A percentile compares a stretch with the other conserved stretches of the same genome.
These are phyloP conservation scores for Colletotrichum phormii DNA, from an alignment of 2,329 filamentous ascomycete species.

Conservation along the genomic window DNA sequence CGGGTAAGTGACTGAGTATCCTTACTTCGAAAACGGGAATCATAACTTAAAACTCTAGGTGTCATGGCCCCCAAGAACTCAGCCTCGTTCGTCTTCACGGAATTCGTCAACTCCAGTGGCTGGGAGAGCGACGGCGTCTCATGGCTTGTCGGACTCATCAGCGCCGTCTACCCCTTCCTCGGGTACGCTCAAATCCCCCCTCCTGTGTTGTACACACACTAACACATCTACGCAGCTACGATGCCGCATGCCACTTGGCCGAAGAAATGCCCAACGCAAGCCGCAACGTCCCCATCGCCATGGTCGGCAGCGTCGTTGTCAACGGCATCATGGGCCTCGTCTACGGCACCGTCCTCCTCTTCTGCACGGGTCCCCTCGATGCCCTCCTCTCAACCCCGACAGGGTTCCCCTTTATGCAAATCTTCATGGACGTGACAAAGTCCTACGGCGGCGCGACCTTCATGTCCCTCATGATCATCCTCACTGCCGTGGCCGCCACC, in stretches of 20 bases:
- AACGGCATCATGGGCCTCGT: constrained; percentile 59
- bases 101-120: constrained; percentile 47
- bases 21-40: not conserved
- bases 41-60: constrained; percentile 19
- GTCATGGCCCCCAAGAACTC: constrained; percentile 47
- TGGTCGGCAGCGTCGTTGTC: constrained; percentile 48
- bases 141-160: constrained; percentile 48
- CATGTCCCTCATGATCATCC: constrained; percentile 44
- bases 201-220: not conserved
- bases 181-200: constrained; percentile 41
- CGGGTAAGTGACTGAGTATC: constrained; percentile 23
- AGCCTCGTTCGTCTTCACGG: constrained; percentile 45
- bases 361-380: constrained; percentile 53
- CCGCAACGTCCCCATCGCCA: constrained; percentile 48
- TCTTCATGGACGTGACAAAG: constrained; percentile 47
- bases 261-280: constrained; percentile 48
- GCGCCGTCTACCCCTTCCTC: constrained; percentile 47
- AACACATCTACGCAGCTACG: constrained; percentile 41
- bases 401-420: constrained; percentile 57
- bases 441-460: constrained; percentile 42
- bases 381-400: constrained; percentile 52
- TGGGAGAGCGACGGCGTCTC: constrained; percentile 47
- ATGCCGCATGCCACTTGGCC: constrained; percentile 48
- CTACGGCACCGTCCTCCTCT: constrained; percentile 56
- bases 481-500: constrained; percentile 45